Base-by-base conservation (phyloP, 768 basidiomycete genomes). In the Tulasnella calospora region DNA sequence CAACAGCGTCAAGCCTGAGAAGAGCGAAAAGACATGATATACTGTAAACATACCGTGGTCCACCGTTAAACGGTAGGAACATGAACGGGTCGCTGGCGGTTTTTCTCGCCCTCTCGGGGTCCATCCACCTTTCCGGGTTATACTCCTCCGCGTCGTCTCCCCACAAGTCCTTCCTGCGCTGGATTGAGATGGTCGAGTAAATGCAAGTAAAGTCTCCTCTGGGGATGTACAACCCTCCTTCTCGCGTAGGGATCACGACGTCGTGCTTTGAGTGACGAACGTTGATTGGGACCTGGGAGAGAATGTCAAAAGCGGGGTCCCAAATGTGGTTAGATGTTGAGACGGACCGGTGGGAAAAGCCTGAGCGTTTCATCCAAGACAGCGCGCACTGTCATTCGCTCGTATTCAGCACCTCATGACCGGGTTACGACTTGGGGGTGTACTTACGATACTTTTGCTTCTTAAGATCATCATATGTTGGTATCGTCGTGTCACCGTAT, bases 341-440 rank as follows among this genome's bases (percentile, higher is more conserved):
- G 3, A 74, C 77, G 44, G 3, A 71, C 83, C 12, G 85, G 84
- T 21, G 85, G 85, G 80, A 84, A 85, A 23, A 85, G 81, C 8
- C 85, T 77, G 35, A 85, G 78, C 0, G 82, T 81, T 76, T 85
- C 85, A 71, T 84, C 82, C 74, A 85, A 82, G 77, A 83, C 83
- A 3, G 83, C 82, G 57, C 84, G 82, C 67, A 82, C 84, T 85
- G 77, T n/a, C 9, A 61, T 44, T 44, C 44, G 41, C 13, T 46
- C 1, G 10, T 30, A 27, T 27, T 51, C 6, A 44, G 27, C 27
- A 47, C 12, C 40, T 36, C 33, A 72, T 74, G 23, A 30, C 17
- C 9, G 21, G 44, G 33, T 44, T 79, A 69, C 6, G 17, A 21
- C 4, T 5, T 55, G 23, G 17, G 23, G 4, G 19, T 47, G 23